Evolutionary conservation across 2,329 filamentous ascomycete species (phyloP).

Genomic region (Xylariaceae sp.): DNA sequence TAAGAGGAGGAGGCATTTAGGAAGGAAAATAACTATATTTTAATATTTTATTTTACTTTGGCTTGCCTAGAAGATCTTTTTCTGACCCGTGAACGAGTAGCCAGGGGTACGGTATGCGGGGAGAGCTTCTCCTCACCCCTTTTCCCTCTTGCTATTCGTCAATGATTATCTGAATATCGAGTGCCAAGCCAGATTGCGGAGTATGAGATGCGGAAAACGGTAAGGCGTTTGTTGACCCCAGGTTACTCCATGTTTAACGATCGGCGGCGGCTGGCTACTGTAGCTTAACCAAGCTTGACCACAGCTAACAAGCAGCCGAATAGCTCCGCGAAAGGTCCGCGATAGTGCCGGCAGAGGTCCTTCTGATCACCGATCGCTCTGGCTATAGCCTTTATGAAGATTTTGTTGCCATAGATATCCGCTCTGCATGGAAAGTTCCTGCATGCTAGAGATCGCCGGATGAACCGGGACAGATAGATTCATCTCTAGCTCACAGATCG

Average conservation of each 20-base stretch:
- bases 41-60: too few species aligned
- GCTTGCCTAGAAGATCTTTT: neutral
- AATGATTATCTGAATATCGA: too few species aligned
- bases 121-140: slow-evolving; percentile 26
- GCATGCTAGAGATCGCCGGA: neutral
- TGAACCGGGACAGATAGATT: neutral
- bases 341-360: slow-evolving; percentile 25
- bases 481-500: neutral
- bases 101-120: slow-evolving; percentile 11
- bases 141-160: slow-evolving; percentile 3
- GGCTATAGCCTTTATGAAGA: neutral
- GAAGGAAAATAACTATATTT: too few species aligned
- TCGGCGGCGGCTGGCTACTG: slow-evolving; percentile 6
- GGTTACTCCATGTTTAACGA: slow-evolving; percentile 19
- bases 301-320: slow-evolving; percentile 1
- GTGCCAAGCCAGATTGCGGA: slow-evolving; percentile 6
- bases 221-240: slow-evolving; percentile 11
- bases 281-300: neutral
- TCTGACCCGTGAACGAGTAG: neutral
- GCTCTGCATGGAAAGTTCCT: neutral
- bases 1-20: too few species aligned
- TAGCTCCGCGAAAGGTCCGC: slow-evolving; percentile 22
- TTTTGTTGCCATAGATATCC: neutral
- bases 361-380: too few species aligned
- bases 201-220: slow-evolving; percentile 2